phyloP scores from a whole-genome alignment of 768 basidiomycete species.

The Tulasnella sp. region DNA sequence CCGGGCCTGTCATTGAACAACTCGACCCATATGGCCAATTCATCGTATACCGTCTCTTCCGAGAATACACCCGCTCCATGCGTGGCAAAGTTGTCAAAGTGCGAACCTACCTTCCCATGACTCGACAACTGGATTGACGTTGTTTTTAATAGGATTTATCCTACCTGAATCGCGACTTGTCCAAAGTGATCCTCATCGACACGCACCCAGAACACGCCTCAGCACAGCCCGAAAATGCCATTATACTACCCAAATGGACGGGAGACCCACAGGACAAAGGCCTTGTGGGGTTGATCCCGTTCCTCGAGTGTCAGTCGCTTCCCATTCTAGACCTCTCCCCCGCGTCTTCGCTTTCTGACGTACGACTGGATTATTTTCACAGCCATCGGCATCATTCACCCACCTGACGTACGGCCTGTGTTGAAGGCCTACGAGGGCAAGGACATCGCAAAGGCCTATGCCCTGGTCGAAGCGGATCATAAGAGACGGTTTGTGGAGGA shows the following conservation, averaged over 20 bases:
- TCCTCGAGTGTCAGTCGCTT: slow-evolving; percentile 66
- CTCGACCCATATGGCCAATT: slow-evolving; percentile 88
- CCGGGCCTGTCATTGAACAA: slow-evolving; percentile 77
- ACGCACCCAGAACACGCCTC: slow-evolving; percentile 64
- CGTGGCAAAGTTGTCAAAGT: slow-evolving; percentile 83
- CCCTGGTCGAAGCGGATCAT: slow-evolving; percentile 70
- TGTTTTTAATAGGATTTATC: slow-evolving; percentile 57
- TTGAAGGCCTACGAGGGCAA: slow-evolving; percentile 75
- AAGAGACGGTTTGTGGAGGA: slow-evolving; percentile 63
- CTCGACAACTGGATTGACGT: neutral
- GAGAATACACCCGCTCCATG: slow-evolving; percentile 75
- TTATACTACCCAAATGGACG: slow-evolving; percentile 75
- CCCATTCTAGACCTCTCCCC: neutral
- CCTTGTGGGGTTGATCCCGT: slow-evolving; percentile 86
- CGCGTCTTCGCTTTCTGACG: neutral
- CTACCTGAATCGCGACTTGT: slow-evolving; percentile 87
- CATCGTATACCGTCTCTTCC: slow-evolving; percentile 81
- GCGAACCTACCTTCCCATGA: slow-evolving; percentile 2
- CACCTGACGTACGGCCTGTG: slow-evolving; percentile 77
- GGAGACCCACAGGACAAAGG: slow-evolving; percentile 65
- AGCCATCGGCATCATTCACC: slow-evolving; percentile 90
- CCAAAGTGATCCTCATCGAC: slow-evolving; percentile 80
- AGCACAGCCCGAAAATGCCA: slow-evolving; percentile 79
- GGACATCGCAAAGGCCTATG: slow-evolving; percentile 80
- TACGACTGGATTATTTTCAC: neutral